phyloP scores from a whole-genome alignment of 495 filamentous ascomycete genomes.

The Tuber aestivum region DNA sequence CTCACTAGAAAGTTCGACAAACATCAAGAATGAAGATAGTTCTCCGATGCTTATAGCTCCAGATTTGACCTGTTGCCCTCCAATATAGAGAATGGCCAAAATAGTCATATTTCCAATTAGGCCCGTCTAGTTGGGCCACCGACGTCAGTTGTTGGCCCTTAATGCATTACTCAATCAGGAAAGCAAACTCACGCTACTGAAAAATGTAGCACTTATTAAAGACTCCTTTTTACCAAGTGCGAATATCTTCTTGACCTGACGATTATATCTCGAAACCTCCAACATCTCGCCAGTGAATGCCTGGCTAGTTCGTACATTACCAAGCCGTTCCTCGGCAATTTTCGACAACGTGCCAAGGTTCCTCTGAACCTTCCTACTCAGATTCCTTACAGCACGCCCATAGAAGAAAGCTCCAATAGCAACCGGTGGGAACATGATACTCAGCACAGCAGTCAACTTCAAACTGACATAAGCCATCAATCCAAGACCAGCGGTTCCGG shows the following conservation, averaged over 20 bases:
- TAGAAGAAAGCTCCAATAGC: constrained; percentile 89
- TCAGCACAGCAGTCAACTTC: constrained; percentile 79
- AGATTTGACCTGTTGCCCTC: constrained; percentile 78
- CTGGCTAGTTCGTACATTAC: constrained; percentile 92
- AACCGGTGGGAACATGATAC: constrained; percentile 82
- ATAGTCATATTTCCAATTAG: constrained; percentile 95
- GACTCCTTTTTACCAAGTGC: constrained; percentile 78
- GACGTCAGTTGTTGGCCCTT: not conserved
- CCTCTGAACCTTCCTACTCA: constrained; percentile 86
- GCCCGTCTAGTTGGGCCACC: constrained; percentile 54
- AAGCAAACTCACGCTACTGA: constrained; percentile 56
- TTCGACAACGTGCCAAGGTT: constrained; percentile 87
- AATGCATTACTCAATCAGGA: not conserved
- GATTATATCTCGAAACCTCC: constrained; percentile 85
- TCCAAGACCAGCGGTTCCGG: constrained; percentile 76
- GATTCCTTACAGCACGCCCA: constrained; percentile 73
- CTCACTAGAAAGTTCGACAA: constrained; percentile 41
- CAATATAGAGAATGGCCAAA: constrained; percentile 81
- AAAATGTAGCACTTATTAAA: constrained; percentile 83
- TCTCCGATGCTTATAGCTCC: constrained; percentile 86
- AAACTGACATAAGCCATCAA: constrained; percentile 90
- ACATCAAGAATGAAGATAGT: constrained; percentile 96
- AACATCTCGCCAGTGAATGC: constrained; percentile 88
- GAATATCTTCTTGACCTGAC: constrained; percentile 86
- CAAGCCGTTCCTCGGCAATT: constrained; percentile 90